Conservation (phyloP, 371 early-diverging fungal genomes). For the Apophysomyces elegans region DNA sequence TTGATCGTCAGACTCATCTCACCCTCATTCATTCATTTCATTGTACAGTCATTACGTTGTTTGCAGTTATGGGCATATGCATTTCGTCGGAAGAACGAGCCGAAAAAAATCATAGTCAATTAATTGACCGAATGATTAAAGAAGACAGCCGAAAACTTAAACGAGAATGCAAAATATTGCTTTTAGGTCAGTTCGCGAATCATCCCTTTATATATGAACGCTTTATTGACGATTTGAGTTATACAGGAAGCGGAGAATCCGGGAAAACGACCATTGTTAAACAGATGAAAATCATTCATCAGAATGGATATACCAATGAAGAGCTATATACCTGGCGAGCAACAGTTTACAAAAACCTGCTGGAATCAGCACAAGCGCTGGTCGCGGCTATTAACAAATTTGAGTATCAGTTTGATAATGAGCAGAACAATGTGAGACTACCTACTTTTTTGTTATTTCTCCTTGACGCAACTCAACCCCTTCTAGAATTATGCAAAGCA, state of each 20-base stretch:
- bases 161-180: conserved; percentile 74
- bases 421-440: conserved; percentile 42
- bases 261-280: conserved; percentile 94
- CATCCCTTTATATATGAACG: not conserved
- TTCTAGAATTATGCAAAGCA: conserved; percentile 22
- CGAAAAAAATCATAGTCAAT: conserved; percentile 55
- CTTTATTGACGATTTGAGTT: conserved; percentile 2
- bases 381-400: conserved; percentile 62
- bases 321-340: conserved; percentile 79
- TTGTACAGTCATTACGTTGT: conserved; percentile 14
- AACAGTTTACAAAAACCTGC: conserved; percentile 80
- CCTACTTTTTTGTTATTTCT: not conserved
- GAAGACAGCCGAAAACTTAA: conserved; percentile 60
- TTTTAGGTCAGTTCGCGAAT: conserved; percentile 56
- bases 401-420: conserved; percentile 46
- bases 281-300: conserved; percentile 94
- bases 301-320: conserved; percentile 80
- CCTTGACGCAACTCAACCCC: conserved; percentile 5
- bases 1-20: conserved; percentile 12
- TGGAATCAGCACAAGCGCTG: conserved; percentile 74
- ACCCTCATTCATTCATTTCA: conserved; percentile 14
- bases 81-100: conserved; percentile 69
- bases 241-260: conserved; percentile 83
- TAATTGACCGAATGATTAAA: conserved; percentile 67
- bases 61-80: conserved; percentile 62